Evolutionary conservation across 1,139 yeast genomes (phyloP), one percentile per base, ranked within the genome.

Genomic region (Geotrichum candidum): DNA sequence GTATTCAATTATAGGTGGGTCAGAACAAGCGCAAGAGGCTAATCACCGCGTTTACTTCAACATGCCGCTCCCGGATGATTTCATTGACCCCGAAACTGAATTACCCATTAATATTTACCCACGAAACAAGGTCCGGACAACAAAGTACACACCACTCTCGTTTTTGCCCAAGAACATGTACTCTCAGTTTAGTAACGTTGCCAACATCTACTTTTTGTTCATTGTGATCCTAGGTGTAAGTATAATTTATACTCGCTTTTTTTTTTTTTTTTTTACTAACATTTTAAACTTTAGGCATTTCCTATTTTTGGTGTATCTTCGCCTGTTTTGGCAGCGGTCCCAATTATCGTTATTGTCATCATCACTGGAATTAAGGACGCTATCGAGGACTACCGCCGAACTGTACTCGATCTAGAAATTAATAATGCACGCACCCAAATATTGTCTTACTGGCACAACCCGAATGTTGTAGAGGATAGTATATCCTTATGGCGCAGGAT

Each of bases 281-380:
- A 45, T 54, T 33, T 51, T 11, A 23, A 11, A 22, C 33, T 59
- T n/a, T 62, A 68, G 66, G 70, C 76, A 23, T 90, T 94, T 76
- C 84, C 88, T 66, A 86, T 94, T 62, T 94, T 94, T 74, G 99
- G 99, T 68, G 97, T 92, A 45, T 84, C 88, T 25, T 85, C 83
- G 65, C 97, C 98, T 0, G 97, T 91, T 1, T 77, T 94, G 67
- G 88, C 95, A 6, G 92, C 96, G 1, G 97, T 91, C 53, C 99
- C 99, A 1, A 84, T 94, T 73, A 89, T 92, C 74, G 97, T 90
- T 59, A 92, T 94, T 78, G 96, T 94, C 51, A 78, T 82, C 62
- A 82, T 94, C 63, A 94, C 99, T 1, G 97, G 96, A 22, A 77
- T 89, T 65, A 92, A 92, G 73, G 99, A 94, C 76, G 97, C 96